Conservation (phyloP, 306 rosid species). For the Neltuma alba region DNA sequence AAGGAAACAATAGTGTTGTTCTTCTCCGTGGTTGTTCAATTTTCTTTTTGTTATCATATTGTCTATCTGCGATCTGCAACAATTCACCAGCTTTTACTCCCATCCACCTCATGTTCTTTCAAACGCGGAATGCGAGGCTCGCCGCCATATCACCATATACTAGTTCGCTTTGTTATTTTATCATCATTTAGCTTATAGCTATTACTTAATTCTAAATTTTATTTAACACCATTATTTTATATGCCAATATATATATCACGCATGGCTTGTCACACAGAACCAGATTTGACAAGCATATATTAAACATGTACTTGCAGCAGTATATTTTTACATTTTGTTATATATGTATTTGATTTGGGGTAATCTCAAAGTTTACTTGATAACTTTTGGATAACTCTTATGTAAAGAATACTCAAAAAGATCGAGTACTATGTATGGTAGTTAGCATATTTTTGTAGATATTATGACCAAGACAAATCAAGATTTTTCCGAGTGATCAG, state of each 20-base stretch:
- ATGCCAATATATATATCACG: no score
- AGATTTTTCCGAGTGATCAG: neutral
- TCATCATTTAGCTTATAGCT: no score
- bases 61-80: no score
- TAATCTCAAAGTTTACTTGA: neutral
- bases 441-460: neutral
- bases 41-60: no score
- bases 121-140: no score
- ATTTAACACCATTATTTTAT: no score
- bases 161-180: no score
- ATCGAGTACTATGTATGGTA: neutral
- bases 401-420: neutral
- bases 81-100: neutral
- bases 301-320: neutral
- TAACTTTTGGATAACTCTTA: neutral
- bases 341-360: neutral
- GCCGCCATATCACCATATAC: no score
- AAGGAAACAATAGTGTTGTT: no score
- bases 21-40: neutral
- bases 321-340: neutral
- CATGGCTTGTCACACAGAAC: no score
- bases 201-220: no score
- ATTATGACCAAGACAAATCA: neutral
- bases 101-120: neutral
- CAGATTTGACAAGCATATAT: neutral